Percentiles rank a stretch among this genome's conserved stretches.
Conservation (phyloP, 768 basidiomycete genomes). For the Flagelloscypha sp. region DNA sequence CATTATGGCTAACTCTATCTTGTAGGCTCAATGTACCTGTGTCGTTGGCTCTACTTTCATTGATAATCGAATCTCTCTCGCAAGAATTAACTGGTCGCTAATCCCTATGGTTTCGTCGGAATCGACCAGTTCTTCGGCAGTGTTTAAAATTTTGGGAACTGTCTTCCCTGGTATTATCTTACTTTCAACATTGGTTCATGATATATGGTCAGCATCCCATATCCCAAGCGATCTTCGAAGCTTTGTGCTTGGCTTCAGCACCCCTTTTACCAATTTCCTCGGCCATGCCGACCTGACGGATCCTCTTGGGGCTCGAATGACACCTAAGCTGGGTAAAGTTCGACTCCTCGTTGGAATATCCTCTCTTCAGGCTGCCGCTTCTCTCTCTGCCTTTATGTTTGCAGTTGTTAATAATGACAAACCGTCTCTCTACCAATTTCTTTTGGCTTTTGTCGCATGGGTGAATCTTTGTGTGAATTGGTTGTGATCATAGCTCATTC, state of each 20-base stretch:
- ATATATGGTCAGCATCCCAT: slow-evolving; percentile 17
- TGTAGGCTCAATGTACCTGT: background rate
- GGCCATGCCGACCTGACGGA: slow-evolving; percentile 42
- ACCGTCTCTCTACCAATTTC: slow-evolving; percentile 16
- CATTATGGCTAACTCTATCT: background rate
- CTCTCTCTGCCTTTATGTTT: slow-evolving; percentile 35
- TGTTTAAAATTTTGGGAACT: slow-evolving; percentile 3
- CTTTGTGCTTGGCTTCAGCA: slow-evolving; percentile 16
- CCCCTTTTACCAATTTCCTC: slow-evolving; percentile 47
- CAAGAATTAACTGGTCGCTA: no score
- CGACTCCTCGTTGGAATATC: slow-evolving; percentile 29
- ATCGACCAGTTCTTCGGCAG: no score
- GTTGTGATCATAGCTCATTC: slow-evolving; percentile 5
- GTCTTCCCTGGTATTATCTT: slow-evolving; percentile 16
- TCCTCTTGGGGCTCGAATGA: slow-evolving; percentile 21
- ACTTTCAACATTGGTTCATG: slow-evolving; percentile 20
- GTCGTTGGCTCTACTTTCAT: no score
- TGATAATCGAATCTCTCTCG: no score
- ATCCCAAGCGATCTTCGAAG: slow-evolving; percentile 19
- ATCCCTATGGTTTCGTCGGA: no score
- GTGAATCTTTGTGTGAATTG: slow-evolving; percentile 25
- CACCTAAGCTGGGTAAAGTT: slow-evolving; percentile 20
- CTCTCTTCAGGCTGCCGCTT: slow-evolving; percentile 28
- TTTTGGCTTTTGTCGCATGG: slow-evolving; percentile 38
- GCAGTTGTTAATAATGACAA: slow-evolving; percentile 19